A percentile compares a stretch with the other conserved stretches of the same genome.
Evolutionary conservation across 2,329 filamentous ascomycete species (phyloP).

Genomic region (Immersiporthe knoxdaviesiana): DNA sequence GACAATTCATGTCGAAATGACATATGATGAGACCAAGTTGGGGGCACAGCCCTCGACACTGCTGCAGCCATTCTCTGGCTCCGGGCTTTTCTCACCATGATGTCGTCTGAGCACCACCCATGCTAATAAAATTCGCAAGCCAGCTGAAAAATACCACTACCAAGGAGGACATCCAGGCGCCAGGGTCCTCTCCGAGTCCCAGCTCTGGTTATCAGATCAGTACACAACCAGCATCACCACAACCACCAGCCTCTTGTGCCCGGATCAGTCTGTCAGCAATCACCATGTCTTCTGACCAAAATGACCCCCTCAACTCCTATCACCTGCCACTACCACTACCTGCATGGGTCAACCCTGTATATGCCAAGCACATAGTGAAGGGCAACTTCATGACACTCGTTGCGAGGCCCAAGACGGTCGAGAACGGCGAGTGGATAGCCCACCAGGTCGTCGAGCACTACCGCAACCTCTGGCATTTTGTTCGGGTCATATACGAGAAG

Average conservation of each 20-base stretch:
- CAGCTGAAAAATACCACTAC: background rate
- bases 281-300: constrained; percentile 35
- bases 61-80: background rate
- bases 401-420: constrained; percentile 80
- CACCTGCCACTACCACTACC: constrained; percentile 49
- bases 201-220: background rate
- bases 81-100: background rate
- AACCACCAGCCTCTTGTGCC: background rate
- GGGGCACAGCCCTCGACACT: background rate
- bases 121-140: background rate
- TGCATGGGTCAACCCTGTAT: constrained; percentile 67
- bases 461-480: constrained; percentile 77
- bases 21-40: background rate
- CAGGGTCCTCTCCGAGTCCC: background rate
- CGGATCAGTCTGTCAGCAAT: background rate
- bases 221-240: too few relatives aligned
- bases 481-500: constrained; percentile 76
- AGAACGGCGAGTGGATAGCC: constrained; percentile 84
- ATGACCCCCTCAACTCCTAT: constrained; percentile 37
- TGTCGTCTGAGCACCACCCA: background rate
- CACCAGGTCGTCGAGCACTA: constrained; percentile 89
- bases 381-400: constrained; percentile 90
- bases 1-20: background rate
- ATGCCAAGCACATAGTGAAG: constrained; percentile 79
- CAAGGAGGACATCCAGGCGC: background rate